Percentiles rank a stretch among this genome's conserved stretches.
phyloP scores from a whole-genome alignment of 2,329 filamentous ascomycete genomes.

The Colletotrichum sublineola region DNA sequence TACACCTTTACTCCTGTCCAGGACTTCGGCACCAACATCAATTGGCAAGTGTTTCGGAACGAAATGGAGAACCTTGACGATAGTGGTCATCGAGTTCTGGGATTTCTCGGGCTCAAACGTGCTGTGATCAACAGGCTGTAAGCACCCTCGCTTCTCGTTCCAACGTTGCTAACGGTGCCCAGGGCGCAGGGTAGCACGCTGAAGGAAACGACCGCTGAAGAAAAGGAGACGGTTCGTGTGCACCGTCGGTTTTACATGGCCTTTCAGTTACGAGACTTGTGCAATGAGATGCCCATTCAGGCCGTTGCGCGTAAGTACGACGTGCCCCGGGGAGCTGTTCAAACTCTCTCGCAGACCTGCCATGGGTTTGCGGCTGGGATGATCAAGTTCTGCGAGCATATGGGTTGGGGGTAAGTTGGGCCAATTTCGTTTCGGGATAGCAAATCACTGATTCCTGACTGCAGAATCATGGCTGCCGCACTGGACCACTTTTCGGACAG shows the following conservation, averaged over 20 bases:
- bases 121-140: slow-evolving; percentile 76
- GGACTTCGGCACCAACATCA: slow-evolving; percentile 64
- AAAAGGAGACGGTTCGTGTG: slow-evolving; percentile 72
- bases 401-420: slow-evolving; percentile 75
- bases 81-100: slow-evolving; percentile 76
- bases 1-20: slow-evolving; percentile 84
- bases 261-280: slow-evolving; percentile 82
- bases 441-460: slow-evolving; percentile 29
- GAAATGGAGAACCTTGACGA: slow-evolving; percentile 79
- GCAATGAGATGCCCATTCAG: slow-evolving; percentile 81
- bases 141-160: slow-evolving; percentile 44
- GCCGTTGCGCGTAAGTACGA: slow-evolving; percentile 78
- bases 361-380: slow-evolving; percentile 84
- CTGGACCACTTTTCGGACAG: slow-evolving; percentile 83
- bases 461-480: slow-evolving; percentile 75
- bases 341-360: slow-evolving; percentile 80
- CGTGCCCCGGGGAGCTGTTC: slow-evolving; percentile 77
- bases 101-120: slow-evolving; percentile 77
- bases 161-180: slow-evolving; percentile 40
- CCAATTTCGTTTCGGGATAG: background rate
- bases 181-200: slow-evolving; percentile 77
- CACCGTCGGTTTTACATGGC: slow-evolving; percentile 82
- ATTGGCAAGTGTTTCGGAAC: slow-evolving; percentile 80
- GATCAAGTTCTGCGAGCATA: slow-evolving; percentile 82
- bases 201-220: slow-evolving; percentile 71